Percentiles rank a stretch among this genome's conserved stretches.
Evolutionary conservation across 805 yeast species (phyloP).

Genomic region (Priceomyces haplophilus): DNA sequence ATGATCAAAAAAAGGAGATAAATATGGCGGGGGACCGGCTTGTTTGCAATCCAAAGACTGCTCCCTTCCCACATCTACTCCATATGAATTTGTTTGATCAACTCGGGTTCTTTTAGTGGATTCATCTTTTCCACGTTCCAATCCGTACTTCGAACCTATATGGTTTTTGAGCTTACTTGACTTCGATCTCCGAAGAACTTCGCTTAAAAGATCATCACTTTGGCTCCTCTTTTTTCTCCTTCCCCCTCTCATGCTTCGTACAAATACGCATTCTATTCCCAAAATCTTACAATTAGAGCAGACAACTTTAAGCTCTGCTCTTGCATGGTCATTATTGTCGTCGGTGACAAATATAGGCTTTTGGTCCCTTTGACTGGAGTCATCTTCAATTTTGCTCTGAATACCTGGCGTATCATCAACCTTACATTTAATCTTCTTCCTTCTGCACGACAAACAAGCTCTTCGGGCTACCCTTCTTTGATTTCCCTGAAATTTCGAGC

Average conservation of each 20-base stretch:
- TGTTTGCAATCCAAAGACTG: too few species aligned
- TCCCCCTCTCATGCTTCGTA: conserved; percentile 57
- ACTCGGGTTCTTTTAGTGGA: neutral
- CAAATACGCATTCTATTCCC: conserved; percentile 52
- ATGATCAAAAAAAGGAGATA: too few species aligned
- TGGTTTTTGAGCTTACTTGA: conserved; percentile 1
- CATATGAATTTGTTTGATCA: neutral
- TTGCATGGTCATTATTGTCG: conserved; percentile 17
- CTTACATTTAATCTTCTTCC: conserved; percentile 63
- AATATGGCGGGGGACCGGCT: too few species aligned
- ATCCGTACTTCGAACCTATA: neutral
- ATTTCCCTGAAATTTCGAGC: neutral
- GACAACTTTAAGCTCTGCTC: conserved; percentile 18
- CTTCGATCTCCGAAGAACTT: neutral
- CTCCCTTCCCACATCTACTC: neutral
- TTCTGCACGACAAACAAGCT: conserved; percentile 64
- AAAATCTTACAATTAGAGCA: conserved; percentile 51
- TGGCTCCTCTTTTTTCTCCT: conserved; percentile 32
- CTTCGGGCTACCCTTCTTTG: conserved; percentile 54
- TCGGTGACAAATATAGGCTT: neutral
- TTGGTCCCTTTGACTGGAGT: too few species aligned
- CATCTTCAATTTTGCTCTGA: neutral
- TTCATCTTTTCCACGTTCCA: neutral
- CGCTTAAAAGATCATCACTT: neutral
- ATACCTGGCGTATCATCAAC: too few species aligned